A percentile compares a stretch with the other conserved stretches of the same genome.
Conservation (phyloP, 2,329 filamentous ascomycete genomes). For the Alternaria postmessia region DNA sequence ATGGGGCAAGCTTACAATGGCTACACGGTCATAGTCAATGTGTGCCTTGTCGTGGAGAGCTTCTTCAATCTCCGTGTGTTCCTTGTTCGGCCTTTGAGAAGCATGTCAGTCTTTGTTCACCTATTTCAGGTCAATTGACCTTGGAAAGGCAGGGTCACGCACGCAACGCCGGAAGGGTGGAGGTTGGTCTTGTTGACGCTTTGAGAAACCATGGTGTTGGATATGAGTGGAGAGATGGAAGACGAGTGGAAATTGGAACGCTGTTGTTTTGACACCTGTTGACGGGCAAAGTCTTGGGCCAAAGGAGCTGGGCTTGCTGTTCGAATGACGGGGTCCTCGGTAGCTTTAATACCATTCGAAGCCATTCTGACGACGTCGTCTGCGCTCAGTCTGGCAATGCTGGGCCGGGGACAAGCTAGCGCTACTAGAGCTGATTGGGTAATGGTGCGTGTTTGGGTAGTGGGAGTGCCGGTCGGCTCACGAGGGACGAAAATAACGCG, state of each 20-base stretch:
- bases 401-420: slow-evolving; percentile 35
- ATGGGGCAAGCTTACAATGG: slow-evolving; percentile 74
- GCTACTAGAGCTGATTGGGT: slow-evolving; percentile 36
- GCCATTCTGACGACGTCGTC: slow-evolving; percentile 44
- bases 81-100: slow-evolving; percentile 71
- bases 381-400: slow-evolving; percentile 29
- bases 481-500: slow-evolving; percentile 42
- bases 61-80: slow-evolving; percentile 97
- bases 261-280: slow-evolving; percentile 65
- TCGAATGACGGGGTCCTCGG: slow-evolving; percentile 45
- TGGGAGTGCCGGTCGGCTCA: slow-evolving; percentile 32
- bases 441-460: slow-evolving; percentile 19
- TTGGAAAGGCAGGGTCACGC: slow-evolving; percentile 56
- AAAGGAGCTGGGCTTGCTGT: slow-evolving; percentile 57
- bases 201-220: slow-evolving; percentile 55
- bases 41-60: slow-evolving; percentile 97
- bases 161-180: slow-evolving; percentile 90
- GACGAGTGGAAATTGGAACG: slow-evolving; percentile 67
- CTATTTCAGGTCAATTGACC: background rate
- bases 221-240: slow-evolving; percentile 55
- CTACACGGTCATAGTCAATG: slow-evolving; percentile 98
- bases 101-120: slow-evolving; percentile 26
- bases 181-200: slow-evolving; percentile 90
- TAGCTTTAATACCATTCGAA: slow-evolving; percentile 48
- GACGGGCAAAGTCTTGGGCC: slow-evolving; percentile 64